Base-by-base conservation (phyloP, 148 eudicot genomes). In the Fagopyrum homotropicum region DNA sequence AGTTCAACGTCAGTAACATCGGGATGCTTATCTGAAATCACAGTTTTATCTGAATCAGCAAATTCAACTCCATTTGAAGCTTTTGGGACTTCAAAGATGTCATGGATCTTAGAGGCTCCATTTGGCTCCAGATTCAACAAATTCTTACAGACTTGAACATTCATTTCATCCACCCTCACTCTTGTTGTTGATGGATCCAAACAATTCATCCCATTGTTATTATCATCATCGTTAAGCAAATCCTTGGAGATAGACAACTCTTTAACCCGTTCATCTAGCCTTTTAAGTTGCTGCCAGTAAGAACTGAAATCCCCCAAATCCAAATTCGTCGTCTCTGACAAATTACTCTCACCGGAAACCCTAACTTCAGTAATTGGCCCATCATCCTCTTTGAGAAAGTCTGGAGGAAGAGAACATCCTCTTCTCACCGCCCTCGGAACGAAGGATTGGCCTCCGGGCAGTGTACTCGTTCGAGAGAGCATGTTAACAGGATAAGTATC, bases 71-170 rank as follows among this genome's bases (percentile, higher is more conserved):
- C 55, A 44, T 74, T 72, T 8, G 66, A 59, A 30, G 45, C 83
- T 74, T 80, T 75, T 48, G 97, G 97, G 75, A 90, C 98, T 89
- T 95, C 98, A 79, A 89, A 95, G 14, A 92, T 90, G 82, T 95
- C 98, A 75, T 86, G 86, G 16, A 92, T 85, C 45, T 66, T 78
- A 74, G 84, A 79, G 60, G 77, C 81, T 45, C 66, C 73, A 71
- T 79, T 54, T 55, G 68, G 68, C 74, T 78, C 81, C 51, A 30
- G 75, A 52, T 57, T 77, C 15, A 10, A 12, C 11, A 43, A 77
- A 30, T 71, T 78, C 26, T 76, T 78, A n/a, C 82, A 69, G 54
- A 69, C n/a, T 16, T 69, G 74, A 44, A 40, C 54, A 61, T 72
- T 75, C 30, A 12, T 51, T 79, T 78, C 80, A 19, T 30, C 78